Base-by-base conservation (phyloP, 192 early-diverging fungal genomes). In the Jimgerdemannia lactiflua region DNA sequence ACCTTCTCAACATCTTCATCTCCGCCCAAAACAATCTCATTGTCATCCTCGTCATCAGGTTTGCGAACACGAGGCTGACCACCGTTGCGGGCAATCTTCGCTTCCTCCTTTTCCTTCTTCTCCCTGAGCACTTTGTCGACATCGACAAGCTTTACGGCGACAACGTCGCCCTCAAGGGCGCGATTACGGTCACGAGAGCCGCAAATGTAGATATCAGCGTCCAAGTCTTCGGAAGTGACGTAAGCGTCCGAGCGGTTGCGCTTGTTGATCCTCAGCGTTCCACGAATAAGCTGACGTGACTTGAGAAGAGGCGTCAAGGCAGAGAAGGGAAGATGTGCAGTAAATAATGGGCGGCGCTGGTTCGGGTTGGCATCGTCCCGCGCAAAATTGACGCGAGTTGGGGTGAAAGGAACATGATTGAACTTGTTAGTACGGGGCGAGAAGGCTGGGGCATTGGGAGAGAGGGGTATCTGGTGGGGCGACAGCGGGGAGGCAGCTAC, bases 181-280 rank as follows among this genome's bases (percentile, higher is more conserved):
- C 95, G 87, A 80, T 96, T 96, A n/a, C 93, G 89, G 71, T 87
- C 85, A 44, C 86, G 86, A 44, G 88, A 88, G 17, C 94, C 94
- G 67, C 86, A 90, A 14, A 96, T 92, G 72, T 90, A 93, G 19
- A 96, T 89, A 78, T 96, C 95, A 4, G 88, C 85, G 70, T 90
- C 90, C 3, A 92, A 73, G 67, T 86, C 87, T 39, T 95, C 93
- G 8, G 92, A 85, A 3, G 91, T 88, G 14, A 96, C 95, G 83
- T 98, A 98, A 39, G 94, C 95, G 75, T 97, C 95, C 64, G 85
- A 89, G 42, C 92, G 86, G 77, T 94, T 93, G 70, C 90, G 87
- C 44, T 93, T 94, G 86, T 95, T 98, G 76, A 97, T 89, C 66
- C 97, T 90, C 19, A 98, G 76, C 4, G 88, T 85, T 43, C 95